A percentile compares a stretch with the other conserved stretches of the same genome.
Evolutionary conservation across 495 filamentous ascomycete species (phyloP).

Genomic region (Trichocladium antarcticum): DNA sequence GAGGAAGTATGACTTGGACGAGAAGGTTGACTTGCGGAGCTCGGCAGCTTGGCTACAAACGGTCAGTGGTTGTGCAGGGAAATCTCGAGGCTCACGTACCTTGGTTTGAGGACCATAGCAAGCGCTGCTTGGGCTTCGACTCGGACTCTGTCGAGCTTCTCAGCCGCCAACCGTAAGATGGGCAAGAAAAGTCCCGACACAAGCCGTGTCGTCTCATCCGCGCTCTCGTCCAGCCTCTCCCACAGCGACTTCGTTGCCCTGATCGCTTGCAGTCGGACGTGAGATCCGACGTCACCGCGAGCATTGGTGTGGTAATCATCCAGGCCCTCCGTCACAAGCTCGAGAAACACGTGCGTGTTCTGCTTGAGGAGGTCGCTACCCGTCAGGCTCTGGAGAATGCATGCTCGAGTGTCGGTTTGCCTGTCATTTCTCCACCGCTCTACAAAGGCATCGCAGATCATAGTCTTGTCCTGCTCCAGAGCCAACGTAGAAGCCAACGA

Average conservation of each 20-base stretch:
- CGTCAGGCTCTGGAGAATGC: conserved; percentile 49
- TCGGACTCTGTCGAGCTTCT: conserved; percentile 84
- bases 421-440: conserved; percentile 35
- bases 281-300: conserved; percentile 79
- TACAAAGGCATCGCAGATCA: conserved; percentile 23
- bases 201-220: conserved; percentile 1
- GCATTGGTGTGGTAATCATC: conserved; percentile 84
- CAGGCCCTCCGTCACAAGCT: conserved; percentile 43
- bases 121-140: conserved; percentile 48
- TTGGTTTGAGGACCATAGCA: conserved; percentile 24
- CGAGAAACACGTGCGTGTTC: conserved; percentile 25
- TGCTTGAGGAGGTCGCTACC: conserved; percentile 32
- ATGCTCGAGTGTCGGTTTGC: conserved; percentile 48
- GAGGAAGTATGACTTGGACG: conserved; percentile 42
- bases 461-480: conserved; percentile 8
- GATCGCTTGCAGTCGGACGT: conserved; percentile 68
- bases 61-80: conserved; percentile 6
- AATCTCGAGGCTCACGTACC: conserved; percentile 16
- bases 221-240: conserved; percentile 17
- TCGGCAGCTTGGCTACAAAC: conserved; percentile 16
- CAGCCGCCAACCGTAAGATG: conserved; percentile 60
- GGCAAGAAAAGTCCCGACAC: conserved; percentile 29
- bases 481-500: conserved; percentile 17
- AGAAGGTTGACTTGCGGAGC: conserved; percentile 31
- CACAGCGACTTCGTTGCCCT: conserved; percentile 43